Evolutionary conservation across 2,329 filamentous ascomycete species (phyloP).

Genomic region (Cladosporium sp.): DNA sequence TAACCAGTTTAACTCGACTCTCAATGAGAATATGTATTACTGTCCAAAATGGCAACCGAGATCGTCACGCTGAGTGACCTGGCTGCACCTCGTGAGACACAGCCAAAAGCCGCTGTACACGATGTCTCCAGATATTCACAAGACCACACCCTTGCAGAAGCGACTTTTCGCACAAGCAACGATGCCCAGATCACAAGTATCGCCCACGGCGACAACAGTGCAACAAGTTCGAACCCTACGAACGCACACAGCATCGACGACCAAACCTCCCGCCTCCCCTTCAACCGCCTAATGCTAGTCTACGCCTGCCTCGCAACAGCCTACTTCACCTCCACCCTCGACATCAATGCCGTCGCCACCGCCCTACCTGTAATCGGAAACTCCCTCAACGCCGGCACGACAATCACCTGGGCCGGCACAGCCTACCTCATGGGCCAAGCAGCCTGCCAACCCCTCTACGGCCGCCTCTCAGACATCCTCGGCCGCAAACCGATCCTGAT

Average conservation of each 20-base stretch:
- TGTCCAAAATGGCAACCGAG: conserved; percentile 11
- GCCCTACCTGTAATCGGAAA: conserved; percentile 6
- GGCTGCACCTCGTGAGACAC: not conserved
- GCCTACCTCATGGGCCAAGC: conserved; percentile 60
- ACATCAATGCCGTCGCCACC: conserved; percentile 11
- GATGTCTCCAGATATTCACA: not conserved
- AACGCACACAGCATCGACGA: not conserved
- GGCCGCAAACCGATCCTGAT: conserved; percentile 60
- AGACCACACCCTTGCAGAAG: not conserved
- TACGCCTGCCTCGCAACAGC: conserved; percentile 17
- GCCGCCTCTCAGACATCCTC: conserved; percentile 43
- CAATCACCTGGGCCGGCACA: conserved; percentile 59
- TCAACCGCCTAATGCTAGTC: conserved; percentile 16
- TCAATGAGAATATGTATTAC: not conserved
- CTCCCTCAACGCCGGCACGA: conserved; percentile 8
- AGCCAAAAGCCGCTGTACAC: not conserved
- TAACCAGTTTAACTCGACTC: not conserved
- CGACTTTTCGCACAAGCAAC: not conserved
- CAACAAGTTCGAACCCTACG: not conserved
- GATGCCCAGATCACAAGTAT: not conserved
- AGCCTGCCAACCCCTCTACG: conserved; percentile 66
- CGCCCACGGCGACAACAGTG: too few relatives aligned
- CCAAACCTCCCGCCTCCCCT: conserved; percentile 16
- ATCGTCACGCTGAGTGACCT: not conserved
- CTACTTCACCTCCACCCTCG: conserved; percentile 15